These are phyloP conservation scores for Vitis rotundifolia DNA, from an alignment of 164 flowering plant genomes.

Conservation along the genomic window DNA sequence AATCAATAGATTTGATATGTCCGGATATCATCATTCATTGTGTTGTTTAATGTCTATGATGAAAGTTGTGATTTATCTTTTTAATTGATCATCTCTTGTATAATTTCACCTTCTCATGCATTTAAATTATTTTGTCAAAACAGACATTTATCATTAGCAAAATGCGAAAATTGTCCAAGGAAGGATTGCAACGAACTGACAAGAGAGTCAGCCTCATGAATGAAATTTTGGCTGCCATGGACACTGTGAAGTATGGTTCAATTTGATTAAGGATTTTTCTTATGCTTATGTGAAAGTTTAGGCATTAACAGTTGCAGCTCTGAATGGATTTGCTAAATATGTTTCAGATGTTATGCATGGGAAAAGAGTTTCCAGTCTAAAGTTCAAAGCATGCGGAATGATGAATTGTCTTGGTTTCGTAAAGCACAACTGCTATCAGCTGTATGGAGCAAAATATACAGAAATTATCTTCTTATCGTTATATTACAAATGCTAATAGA, in stretches of 20 bases:
- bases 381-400: conserved; percentile 68
- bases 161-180: conserved; percentile 82
- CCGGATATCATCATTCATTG: too few species aligned
- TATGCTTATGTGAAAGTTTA: not conserved
- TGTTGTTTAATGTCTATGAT: too few species aligned
- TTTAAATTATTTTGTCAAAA: not conserved
- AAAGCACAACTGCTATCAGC: conserved; percentile 74
- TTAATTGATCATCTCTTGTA: too few species aligned
- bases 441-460: conserved; percentile 38
- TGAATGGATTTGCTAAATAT: conserved; percentile 17
- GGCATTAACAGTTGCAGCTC: not conserved
- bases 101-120: too few species aligned
- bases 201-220: conserved; percentile 97
- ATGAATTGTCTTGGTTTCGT: conserved; percentile 92
- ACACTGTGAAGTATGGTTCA: conserved; percentile 83
- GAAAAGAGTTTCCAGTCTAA: conserved; percentile 86
- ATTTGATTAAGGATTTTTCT: not conserved
- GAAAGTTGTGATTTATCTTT: too few species aligned
- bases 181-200: conserved; percentile 95
- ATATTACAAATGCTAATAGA: too few species aligned
- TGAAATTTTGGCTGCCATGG: conserved; percentile 99
- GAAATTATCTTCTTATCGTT: too few species aligned
- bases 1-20: too few species aligned
- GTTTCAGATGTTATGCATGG: conserved; percentile 95
- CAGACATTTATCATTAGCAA: conserved; percentile 86